Percentiles rank a stretch among this genome's conserved stretches.
Conservation (phyloP, 257 asterid genomes). For the Solanum phureja region DNA sequence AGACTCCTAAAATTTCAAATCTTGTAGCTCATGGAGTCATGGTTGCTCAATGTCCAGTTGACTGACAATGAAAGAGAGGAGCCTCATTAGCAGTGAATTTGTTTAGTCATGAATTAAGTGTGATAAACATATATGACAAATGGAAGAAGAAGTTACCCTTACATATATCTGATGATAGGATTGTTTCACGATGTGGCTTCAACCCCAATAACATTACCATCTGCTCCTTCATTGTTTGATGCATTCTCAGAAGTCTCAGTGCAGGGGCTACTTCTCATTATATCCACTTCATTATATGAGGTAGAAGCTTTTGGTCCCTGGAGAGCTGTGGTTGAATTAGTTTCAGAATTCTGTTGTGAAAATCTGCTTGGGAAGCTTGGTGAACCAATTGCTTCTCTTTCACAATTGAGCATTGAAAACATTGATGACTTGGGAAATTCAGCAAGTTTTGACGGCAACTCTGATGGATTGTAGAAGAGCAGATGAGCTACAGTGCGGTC, state of each 20-base stretch:
- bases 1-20: not conserved
- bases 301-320: constrained; percentile 27
- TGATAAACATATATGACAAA: not conserved
- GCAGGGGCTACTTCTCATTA: constrained; percentile 13
- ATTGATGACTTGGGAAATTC: constrained; percentile 41
- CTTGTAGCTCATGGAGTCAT: not conserved
- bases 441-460: constrained; percentile 34
- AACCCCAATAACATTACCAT: constrained; percentile 10
- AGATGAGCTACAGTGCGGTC: constrained; percentile 85
- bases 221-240: constrained; percentile 20
- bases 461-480: constrained; percentile 64
- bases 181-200: constrained; percentile 19
- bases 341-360: constrained; percentile 22
- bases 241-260: constrained; percentile 25
- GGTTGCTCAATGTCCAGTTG: constrained; percentile 1
- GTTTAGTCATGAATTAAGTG: not conserved
- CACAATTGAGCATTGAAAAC: constrained; percentile 30
- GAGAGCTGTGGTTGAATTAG: constrained; percentile 23
- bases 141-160: constrained; percentile 34
- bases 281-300: constrained; percentile 19
- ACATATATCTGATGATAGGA: constrained; percentile 1
- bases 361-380: constrained; percentile 13
- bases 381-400: constrained; percentile 21
- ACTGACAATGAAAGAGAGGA: constrained; percentile 33
- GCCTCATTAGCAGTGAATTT: constrained; percentile 21